A percentile compares a stretch with the other conserved stretches of the same genome.
Evolutionary conservation across 2,329 filamentous ascomycete species (phyloP).

Genomic region (Neurospora sp.): DNA sequence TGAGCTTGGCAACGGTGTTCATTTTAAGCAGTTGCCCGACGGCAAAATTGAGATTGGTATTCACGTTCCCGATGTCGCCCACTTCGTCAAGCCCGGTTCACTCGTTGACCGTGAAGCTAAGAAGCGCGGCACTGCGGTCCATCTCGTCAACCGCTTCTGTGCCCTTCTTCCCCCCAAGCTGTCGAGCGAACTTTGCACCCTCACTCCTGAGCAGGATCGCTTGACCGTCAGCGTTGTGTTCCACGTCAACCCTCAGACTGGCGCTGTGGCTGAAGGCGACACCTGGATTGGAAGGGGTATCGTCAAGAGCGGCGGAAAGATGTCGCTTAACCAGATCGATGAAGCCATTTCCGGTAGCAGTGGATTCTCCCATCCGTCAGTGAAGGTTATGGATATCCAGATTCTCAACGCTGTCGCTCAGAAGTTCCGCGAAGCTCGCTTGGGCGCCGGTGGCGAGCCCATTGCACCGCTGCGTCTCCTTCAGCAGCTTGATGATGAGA

Average conservation of each 20-base stretch:
- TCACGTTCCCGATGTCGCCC: conserved; percentile 88
- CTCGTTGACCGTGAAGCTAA: conserved; percentile 94
- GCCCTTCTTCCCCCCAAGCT: conserved; percentile 83
- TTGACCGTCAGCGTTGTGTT: conserved; percentile 90
- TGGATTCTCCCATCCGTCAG: conserved; percentile 53
- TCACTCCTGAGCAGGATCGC: conserved; percentile 78
- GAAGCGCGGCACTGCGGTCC: conserved; percentile 94
- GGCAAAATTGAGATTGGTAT: conserved; percentile 89
- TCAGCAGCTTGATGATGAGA: conserved; percentile 94
- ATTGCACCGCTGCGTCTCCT: conserved; percentile 81
- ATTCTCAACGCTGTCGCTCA: conserved; percentile 72
- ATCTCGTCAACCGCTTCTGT: conserved; percentile 81
- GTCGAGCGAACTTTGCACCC: conserved; percentile 77
- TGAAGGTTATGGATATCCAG: conserved; percentile 67
- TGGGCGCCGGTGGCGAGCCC: conserved; percentile 67
- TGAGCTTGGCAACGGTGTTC: conserved; percentile 85
- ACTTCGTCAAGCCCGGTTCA: conserved; percentile 95
- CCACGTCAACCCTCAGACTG: conserved; percentile 74
- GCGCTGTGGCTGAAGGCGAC: conserved; percentile 71
- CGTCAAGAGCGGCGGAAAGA: conserved; percentile 81
- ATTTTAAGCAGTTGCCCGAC: conserved; percentile 75
- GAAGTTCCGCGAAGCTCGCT: conserved; percentile 82
- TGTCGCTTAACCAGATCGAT: conserved; percentile 81
- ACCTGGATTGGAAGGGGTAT: conserved; percentile 91
- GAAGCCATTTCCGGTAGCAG: conserved; percentile 58